Conservation (phyloP, 2,329 filamentous ascomycete genomes). For the Mycosphaerella sp. region DNA sequence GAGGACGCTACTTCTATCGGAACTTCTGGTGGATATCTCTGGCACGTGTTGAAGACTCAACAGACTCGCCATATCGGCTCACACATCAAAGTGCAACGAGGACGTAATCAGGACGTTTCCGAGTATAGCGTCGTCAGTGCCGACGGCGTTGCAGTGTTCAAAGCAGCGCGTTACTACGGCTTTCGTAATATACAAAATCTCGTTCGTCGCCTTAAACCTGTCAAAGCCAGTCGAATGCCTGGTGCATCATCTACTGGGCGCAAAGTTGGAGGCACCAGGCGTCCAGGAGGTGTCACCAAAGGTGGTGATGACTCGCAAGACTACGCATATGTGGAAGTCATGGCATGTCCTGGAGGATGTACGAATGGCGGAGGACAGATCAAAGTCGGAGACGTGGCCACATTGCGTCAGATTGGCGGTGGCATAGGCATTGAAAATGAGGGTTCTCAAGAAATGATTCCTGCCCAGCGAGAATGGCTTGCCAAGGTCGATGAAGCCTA, state of each 20-base stretch:
- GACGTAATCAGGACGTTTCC: slow-evolving; percentile 84
- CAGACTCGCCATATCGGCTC: slow-evolving; percentile 66
- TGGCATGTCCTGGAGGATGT: slow-evolving; percentile 98
- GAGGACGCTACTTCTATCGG: slow-evolving; percentile 52
- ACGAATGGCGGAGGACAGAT: slow-evolving; percentile 97
- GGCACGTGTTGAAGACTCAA: slow-evolving; percentile 73
- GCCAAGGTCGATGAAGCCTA: slow-evolving; percentile 59
- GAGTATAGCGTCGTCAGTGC: slow-evolving; percentile 66
- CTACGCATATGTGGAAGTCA: slow-evolving; percentile 93
- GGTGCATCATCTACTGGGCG: slow-evolving; percentile 56
- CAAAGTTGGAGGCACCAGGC: slow-evolving; percentile 42
- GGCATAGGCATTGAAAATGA: slow-evolving; percentile 33
- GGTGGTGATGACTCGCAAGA: slow-evolving; percentile 46
- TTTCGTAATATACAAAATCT: slow-evolving; percentile 99
- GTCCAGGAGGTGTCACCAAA: slow-evolving; percentile 32
- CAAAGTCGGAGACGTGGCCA: slow-evolving; percentile 71
- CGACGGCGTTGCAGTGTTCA: slow-evolving; percentile 53
- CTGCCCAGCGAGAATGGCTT: slow-evolving; percentile 82
- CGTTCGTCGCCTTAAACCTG: slow-evolving; percentile 82
- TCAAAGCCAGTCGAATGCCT: slow-evolving; percentile 69
- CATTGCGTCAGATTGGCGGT: slow-evolving; percentile 33
- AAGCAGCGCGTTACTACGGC: slow-evolving; percentile 86
- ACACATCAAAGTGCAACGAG: slow-evolving; percentile 62
- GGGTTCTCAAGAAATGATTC: slow-evolving; percentile 42
- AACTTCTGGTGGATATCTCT: slow-evolving; percentile 80